A percentile compares a stretch with the other conserved stretches of the same genome.
Conservation (phyloP, 768 basidiomycete genomes). For the Trametes meyenii region DNA sequence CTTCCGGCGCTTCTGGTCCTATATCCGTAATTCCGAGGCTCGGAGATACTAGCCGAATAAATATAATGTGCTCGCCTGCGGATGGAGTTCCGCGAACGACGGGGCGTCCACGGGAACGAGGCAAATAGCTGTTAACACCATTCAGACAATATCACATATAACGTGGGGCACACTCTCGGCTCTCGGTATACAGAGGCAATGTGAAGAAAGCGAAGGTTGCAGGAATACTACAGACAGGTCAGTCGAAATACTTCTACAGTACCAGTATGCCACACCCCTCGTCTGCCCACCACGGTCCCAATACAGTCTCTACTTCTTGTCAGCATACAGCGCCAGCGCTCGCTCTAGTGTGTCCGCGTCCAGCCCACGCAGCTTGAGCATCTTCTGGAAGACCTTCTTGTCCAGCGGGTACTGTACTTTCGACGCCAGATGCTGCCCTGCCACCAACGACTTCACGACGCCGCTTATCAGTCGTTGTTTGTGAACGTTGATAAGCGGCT, state of each 20-base stretch:
- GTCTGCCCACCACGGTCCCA: background rate
- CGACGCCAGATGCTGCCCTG: slow-evolving; percentile 81
- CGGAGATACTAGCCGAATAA: too few species aligned
- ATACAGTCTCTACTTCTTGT: slow-evolving; percentile 11
- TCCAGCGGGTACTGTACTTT: slow-evolving; percentile 70
- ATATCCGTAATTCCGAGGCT: too few species aligned
- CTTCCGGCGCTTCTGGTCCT: too few species aligned
- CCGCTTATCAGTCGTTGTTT: slow-evolving; percentile 83
- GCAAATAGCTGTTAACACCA: too few species aligned
- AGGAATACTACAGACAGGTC: slow-evolving; percentile 14
- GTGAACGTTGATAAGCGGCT: slow-evolving; percentile 87
- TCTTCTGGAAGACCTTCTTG: slow-evolving; percentile 76
- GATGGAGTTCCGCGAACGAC: too few species aligned
- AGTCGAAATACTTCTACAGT: slow-evolving; percentile 13
- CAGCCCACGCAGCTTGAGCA: slow-evolving; percentile 69
- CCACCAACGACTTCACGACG: slow-evolving; percentile 79
- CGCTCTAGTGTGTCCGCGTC: slow-evolving; percentile 57
- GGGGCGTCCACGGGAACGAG: too few species aligned
- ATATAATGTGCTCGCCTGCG: too few species aligned
- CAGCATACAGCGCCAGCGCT: slow-evolving; percentile 42
- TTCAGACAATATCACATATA: too few species aligned
- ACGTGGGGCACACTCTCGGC: background rate
- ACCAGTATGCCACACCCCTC: slow-evolving; percentile 14
- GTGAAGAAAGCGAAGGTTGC: background rate
- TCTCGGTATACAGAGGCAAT: background rate